Evolutionary conservation across 2,329 filamentous ascomycete genomes (phyloP).

Genomic region (Zalaria sp.): DNA sequence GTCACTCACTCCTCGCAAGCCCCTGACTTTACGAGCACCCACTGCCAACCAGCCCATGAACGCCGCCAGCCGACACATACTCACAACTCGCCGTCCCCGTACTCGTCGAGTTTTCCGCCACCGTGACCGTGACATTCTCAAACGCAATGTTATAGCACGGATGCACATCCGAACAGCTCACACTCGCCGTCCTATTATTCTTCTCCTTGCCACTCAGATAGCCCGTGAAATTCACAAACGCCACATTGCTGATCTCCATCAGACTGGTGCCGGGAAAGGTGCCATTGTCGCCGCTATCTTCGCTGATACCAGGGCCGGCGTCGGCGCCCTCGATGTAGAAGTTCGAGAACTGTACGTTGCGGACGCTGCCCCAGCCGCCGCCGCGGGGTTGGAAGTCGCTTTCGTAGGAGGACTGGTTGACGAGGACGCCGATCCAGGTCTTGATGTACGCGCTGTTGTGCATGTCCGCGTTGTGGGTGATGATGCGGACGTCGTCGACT

Average conservation of each 20-base stretch:
- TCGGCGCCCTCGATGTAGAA: slow-evolving; percentile 35
- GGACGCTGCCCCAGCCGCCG: slow-evolving; percentile 39
- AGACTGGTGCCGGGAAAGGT: slow-evolving; percentile 34
- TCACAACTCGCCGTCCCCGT: slow-evolving; percentile 22
- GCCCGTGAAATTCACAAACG: slow-evolving; percentile 39
- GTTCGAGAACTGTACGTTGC: slow-evolving; percentile 37
- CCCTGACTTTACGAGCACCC: slow-evolving; percentile 1
- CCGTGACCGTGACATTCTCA: slow-evolving; percentile 25
- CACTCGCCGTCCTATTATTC: slow-evolving; percentile 19
- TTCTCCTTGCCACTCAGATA: slow-evolving; percentile 22
- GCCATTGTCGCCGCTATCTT: slow-evolving; percentile 38
- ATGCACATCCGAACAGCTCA: slow-evolving; percentile 33
- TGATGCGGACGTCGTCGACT: slow-evolving; percentile 29
- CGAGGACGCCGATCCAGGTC: slow-evolving; percentile 38
- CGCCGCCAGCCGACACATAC: slow-evolving; percentile 22
- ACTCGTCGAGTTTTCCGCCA: slow-evolving; percentile 17
- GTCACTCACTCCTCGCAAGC: too few relatives aligned
- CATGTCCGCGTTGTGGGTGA: slow-evolving; percentile 33
- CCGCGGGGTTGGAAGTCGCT: slow-evolving; percentile 33
- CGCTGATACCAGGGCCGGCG: slow-evolving; percentile 28
- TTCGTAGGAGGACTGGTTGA: slow-evolving; percentile 34
- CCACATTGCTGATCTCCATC: slow-evolving; percentile 36
- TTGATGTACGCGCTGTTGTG: slow-evolving; percentile 40
- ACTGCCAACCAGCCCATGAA: slow-evolving; percentile 9
- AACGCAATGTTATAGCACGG: slow-evolving; percentile 38